A percentile compares a stretch with the other conserved stretches of the same genome.
Conservation (phyloP, 371 early-diverging fungal species). For the Lichtheimia ramosa region DNA sequence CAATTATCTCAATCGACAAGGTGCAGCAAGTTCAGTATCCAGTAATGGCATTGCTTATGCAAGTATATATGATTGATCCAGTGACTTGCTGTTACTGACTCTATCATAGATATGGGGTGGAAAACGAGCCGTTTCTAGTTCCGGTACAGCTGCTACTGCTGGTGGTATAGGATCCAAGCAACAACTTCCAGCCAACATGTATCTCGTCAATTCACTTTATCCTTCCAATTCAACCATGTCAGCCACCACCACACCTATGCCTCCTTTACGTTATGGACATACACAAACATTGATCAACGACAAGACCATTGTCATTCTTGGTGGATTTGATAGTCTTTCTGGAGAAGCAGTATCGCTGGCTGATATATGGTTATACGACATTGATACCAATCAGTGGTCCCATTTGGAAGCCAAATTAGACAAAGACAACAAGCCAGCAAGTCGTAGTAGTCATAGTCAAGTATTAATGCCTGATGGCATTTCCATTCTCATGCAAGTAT, state of each 20-base stretch:
- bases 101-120: constrained; percentile 41
- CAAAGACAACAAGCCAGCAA: constrained; percentile 32
- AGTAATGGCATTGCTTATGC: constrained; percentile 37
- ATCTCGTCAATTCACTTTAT: constrained; percentile 28
- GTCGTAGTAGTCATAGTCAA: constrained; percentile 44
- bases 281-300: constrained; percentile 36
- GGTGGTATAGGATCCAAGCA: neutral
- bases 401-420: constrained; percentile 30
- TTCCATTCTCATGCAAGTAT: constrained; percentile 40
- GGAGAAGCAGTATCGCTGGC: constrained; percentile 35
- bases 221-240: constrained; percentile 28
- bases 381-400: constrained; percentile 18
- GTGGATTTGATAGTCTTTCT: constrained; percentile 41
- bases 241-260: constrained; percentile 1
- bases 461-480: constrained; percentile 41
- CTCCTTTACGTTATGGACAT: constrained; percentile 37
- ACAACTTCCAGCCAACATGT: constrained; percentile 23
- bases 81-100: neutral
- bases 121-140: constrained; percentile 16
- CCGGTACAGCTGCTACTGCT: neutral
- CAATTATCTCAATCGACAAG: constrained; percentile 34
- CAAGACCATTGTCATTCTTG: constrained; percentile 34
- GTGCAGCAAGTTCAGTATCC: constrained; percentile 30
- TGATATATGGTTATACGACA: constrained; percentile 43
- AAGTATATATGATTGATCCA: neutral